Evolutionary conservation across 2,329 filamentous ascomycete species (phyloP).

Genomic region (Xylaria arbuscula): DNA sequence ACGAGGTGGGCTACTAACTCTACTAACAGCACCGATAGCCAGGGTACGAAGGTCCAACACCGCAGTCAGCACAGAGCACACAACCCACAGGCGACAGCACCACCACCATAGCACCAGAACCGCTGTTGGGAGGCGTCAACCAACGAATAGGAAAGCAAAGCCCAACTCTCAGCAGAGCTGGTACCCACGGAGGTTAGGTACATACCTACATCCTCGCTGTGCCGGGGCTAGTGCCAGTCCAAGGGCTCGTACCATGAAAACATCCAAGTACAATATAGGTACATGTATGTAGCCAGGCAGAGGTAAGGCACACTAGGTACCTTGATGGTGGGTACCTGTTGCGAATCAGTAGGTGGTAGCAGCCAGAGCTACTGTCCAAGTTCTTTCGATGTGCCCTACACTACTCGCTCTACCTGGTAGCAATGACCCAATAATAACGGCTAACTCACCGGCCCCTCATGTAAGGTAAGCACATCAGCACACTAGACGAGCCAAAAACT

Average conservation of each 20-base stretch:
- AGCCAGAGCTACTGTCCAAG: too few species aligned
- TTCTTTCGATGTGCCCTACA: too few species aligned
- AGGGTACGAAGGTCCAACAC: conserved; percentile 19
- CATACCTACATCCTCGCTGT: conserved; percentile 5
- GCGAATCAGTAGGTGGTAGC: too few species aligned
- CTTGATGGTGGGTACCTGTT: too few species aligned
- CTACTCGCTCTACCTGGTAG: not conserved
- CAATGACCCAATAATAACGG: conserved; percentile 8
- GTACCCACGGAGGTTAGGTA: conserved; percentile 9
- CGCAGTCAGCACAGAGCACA: conserved; percentile 32
- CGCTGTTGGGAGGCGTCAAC: conserved; percentile 12
- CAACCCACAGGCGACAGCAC: conserved; percentile 17
- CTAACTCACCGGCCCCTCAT: conserved; percentile 8
- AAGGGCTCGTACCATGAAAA: conserved; percentile 21
- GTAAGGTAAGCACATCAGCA: conserved; percentile 27
- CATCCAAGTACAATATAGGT: not conserved
- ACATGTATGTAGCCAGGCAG: not conserved
- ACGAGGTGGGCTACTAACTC: not conserved
- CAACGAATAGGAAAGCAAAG: conserved; percentile 34
- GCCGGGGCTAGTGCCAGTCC: conserved; percentile 24
- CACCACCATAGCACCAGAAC: conserved; percentile 10
- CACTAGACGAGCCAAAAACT: not conserved
- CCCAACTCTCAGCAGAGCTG: conserved; percentile 26
- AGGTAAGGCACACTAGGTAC: not conserved
- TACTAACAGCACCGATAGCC: not conserved